phyloP scores from a whole-genome alignment of 2,329 filamentous ascomycete species.

The Aspergillus sp. region DNA sequence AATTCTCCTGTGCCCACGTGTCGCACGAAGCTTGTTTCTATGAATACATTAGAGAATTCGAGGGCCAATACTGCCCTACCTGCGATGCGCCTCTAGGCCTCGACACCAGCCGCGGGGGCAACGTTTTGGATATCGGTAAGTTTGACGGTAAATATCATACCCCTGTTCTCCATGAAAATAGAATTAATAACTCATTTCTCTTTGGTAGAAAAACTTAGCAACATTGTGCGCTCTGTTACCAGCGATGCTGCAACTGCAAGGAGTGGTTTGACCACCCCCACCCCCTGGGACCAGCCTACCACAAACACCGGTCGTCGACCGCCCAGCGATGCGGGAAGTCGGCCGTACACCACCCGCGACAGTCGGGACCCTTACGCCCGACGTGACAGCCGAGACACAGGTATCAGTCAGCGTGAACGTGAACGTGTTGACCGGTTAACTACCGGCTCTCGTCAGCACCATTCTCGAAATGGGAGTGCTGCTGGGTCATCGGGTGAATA shows the following conservation, averaged over 20 bases:
- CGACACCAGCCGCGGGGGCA: constrained; percentile 87
- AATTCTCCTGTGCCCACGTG: constrained; percentile 95
- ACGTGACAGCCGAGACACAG: constrained; percentile 38
- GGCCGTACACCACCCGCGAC: constrained; percentile 21
- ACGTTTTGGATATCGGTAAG: constrained; percentile 85
- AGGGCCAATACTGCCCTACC: constrained; percentile 88
- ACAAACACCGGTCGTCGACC: constrained; percentile 21
- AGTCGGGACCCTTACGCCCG: constrained; percentile 23
- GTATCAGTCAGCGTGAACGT: constrained; percentile 25
- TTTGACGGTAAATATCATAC: constrained; percentile 7
- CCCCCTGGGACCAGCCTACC: constrained; percentile 51
- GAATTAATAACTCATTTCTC: constrained; percentile 6
- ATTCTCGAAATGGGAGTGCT: constrained; percentile 75
- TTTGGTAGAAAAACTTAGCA: constrained; percentile 81
- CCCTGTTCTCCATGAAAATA: background rate
- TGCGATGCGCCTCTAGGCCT: constrained; percentile 89
- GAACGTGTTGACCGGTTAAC: constrained; percentile 44
- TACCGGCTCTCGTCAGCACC: constrained; percentile 40
- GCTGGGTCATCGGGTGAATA: constrained; percentile 73
- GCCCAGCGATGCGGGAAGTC: constrained; percentile 27
- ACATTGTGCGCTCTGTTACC: constrained; percentile 79
- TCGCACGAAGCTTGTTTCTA: constrained; percentile 98
- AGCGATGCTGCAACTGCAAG: constrained; percentile 54
- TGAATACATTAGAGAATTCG: constrained; percentile 92
- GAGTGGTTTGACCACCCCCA: constrained; percentile 53